phyloP scores from a whole-genome alignment of 805 yeast genomes.

The Metahyphopichia silvanorum region DNA sequence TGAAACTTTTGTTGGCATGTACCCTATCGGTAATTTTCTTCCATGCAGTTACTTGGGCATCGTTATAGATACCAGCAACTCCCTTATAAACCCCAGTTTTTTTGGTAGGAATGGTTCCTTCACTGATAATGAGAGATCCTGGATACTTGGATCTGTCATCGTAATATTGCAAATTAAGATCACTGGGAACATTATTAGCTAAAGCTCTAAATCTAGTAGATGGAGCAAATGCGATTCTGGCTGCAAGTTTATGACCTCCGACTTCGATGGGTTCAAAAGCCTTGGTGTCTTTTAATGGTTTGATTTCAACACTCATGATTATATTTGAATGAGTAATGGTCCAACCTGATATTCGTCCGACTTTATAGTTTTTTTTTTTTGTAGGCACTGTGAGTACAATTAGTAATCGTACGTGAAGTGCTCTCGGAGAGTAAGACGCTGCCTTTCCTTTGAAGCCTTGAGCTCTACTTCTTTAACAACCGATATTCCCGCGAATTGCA shows the following conservation, averaged over 20 bases:
- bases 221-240: conserved; percentile 25
- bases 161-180: conserved; percentile 25
- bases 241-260: conserved; percentile 20
- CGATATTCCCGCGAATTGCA: too few species aligned
- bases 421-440: too few species aligned
- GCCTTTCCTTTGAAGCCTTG: too few species aligned
- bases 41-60: conserved; percentile 51
- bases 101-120: conserved; percentile 28
- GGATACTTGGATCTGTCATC: conserved; percentile 27
- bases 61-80: conserved; percentile 50
- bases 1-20: conserved; percentile 41
- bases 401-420: too few species aligned
- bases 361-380: too few species aligned
- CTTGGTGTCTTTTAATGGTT: conserved; percentile 17
- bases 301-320: too few species aligned
- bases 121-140: conserved; percentile 29
- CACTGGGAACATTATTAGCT: conserved; percentile 23
- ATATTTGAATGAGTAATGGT: too few species aligned
- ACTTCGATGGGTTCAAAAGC: conserved; percentile 32
- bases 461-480: too few species aligned
- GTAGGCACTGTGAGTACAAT: too few species aligned
- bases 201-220: conserved; percentile 22
- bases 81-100: conserved; percentile 37
- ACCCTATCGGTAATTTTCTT: conserved; percentile 42
- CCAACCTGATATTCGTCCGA: too few species aligned